Base-by-base conservation (phyloP, 176 grass and related monocot species). In the Zoysia japonica region DNA sequence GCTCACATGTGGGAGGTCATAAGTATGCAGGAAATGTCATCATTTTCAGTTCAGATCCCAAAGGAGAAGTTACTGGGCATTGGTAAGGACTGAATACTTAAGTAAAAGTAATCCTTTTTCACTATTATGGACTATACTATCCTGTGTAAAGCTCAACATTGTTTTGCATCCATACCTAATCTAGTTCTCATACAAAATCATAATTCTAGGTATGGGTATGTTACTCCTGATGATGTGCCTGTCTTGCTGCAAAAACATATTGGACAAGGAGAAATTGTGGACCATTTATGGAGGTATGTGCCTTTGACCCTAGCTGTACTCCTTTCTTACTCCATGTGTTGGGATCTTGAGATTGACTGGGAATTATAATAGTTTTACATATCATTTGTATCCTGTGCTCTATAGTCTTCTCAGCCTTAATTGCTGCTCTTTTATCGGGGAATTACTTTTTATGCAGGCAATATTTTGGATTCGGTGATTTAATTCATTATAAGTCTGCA, bases 11-110 rank as follows among this genome's bases (percentile, higher is more conserved):
- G 79, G 96, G 96, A 73, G 92, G 96, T 48, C 96, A 99, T 81
- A 95, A 99, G 50, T 99, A 99, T 81, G 96, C 96, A 76, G 96
- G 92, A 86, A 99, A 99, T 70, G 86, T 99, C 44, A 90, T 99
- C 60, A 93, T 99, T 85, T 99, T 93, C 75, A 90, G 84, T 56
- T 73, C 83, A 52, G 69, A 71, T 85, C 65, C 65, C 2, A 84
- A 81, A 70, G 90, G 88, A 71, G 96, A 91, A 71, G 82, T 95
- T 28, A 78, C 86, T 78, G 92, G 96, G 67, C 92, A 99, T 91
- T 99, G 96, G 96, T 99, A 93, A 84, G 92, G 35, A 82, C 44
- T 61, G 61, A 51, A 6, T 71, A 46, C 16, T 65, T 16, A 71
- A 78, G 39, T 63, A 40, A 56, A 73, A 13, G 28, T 28, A 28